A percentile compares a stretch with the other conserved stretches of the same genome.
phyloP scores from a whole-genome alignment of 345 rosid genomes.

The Carallia pectinifolia region DNA sequence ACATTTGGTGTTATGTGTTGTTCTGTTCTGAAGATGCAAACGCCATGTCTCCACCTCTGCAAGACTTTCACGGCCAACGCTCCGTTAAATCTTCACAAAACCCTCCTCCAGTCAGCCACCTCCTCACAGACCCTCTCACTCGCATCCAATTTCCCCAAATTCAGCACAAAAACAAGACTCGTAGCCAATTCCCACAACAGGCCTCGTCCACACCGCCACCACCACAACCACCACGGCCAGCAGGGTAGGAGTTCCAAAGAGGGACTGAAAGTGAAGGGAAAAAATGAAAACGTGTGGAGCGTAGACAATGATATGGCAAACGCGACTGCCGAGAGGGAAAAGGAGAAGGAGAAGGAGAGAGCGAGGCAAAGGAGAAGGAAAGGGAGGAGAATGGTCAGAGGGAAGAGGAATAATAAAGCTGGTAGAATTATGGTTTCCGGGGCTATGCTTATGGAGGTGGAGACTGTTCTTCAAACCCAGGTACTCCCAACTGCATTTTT shows the following conservation, averaged over 20 bases:
- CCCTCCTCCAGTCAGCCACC: background rate
- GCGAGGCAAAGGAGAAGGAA: slow-evolving; percentile 37
- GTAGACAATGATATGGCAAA: slow-evolving; percentile 66
- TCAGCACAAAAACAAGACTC: background rate
- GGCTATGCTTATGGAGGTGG: slow-evolving; percentile 69
- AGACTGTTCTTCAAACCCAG: slow-evolving; percentile 89
- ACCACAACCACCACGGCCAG: too few relatives aligned
- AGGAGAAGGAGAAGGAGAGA: slow-evolving; percentile 29
- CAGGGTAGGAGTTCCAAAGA: slow-evolving; percentile 19
- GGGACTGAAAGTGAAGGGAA: slow-evolving; percentile 44
- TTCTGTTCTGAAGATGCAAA: slow-evolving; percentile 34
- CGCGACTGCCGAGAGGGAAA: slow-evolving; percentile 15
- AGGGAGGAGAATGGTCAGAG: slow-evolving; percentile 46
- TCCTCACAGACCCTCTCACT: slow-evolving; percentile 10
- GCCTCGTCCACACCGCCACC: slow-evolving; percentile 20
- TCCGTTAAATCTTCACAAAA: slow-evolving; percentile 28
- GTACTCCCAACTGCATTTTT: slow-evolving; percentile 23
- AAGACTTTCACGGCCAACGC: slow-evolving; percentile 18
- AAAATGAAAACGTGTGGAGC: slow-evolving; percentile 78
- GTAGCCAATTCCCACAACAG: slow-evolving; percentile 35
- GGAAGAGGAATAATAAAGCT: slow-evolving; percentile 35
- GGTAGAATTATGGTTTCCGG: slow-evolving; percentile 60
- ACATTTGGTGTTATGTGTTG: too few relatives aligned
- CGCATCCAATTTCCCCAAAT: slow-evolving; percentile 7
- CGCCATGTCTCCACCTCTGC: slow-evolving; percentile 47